A percentile compares a stretch with the other conserved stretches of the same genome.
Evolutionary conservation across 2,329 filamentous ascomycete genomes (phyloP).

Genomic region (Fusarium tupiense): DNA sequence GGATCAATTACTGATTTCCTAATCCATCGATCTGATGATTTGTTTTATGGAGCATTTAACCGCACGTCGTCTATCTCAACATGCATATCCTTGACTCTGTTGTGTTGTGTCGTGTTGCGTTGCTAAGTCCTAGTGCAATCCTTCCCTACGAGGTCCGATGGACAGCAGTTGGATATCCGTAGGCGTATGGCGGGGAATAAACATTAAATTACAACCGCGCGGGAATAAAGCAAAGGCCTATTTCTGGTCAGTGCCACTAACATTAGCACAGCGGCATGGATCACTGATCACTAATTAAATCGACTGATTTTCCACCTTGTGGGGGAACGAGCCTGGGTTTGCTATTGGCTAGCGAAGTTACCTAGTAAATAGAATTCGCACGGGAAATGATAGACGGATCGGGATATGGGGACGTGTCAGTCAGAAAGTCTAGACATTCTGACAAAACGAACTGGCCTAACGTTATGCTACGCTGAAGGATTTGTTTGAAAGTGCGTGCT

Average conservation of each 20-base stretch:
- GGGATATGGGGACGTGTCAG: constrained; percentile 2
- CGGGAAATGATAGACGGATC: constrained; percentile 22
- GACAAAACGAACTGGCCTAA: not conserved
- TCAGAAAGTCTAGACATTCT: not conserved
- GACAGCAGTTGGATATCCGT: not conserved
- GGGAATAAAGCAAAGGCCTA: not conserved
- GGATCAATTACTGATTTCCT: constrained; percentile 17
- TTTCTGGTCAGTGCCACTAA: not conserved
- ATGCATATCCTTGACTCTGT: not conserved
- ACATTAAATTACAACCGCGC: not conserved
- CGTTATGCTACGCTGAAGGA: not conserved
- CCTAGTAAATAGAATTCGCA: not conserved
- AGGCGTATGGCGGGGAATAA: not conserved
- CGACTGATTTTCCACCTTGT: constrained; percentile 33
- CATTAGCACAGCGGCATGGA: not conserved
- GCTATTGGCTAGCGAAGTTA: not conserved
- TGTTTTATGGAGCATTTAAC: not conserved
- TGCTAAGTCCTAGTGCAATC: not conserved
- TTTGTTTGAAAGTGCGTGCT: not conserved
- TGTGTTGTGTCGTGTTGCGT: not conserved
- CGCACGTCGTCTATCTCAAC: not conserved
- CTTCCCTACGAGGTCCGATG: not conserved
- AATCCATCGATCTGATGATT: not conserved
- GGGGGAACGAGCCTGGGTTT: constrained; percentile 15
- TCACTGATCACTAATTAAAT: constrained; percentile 1